Evolutionary conservation across 148 eudicot genomes (phyloP).

Genomic region (Amaranthus hypochondriacus): DNA sequence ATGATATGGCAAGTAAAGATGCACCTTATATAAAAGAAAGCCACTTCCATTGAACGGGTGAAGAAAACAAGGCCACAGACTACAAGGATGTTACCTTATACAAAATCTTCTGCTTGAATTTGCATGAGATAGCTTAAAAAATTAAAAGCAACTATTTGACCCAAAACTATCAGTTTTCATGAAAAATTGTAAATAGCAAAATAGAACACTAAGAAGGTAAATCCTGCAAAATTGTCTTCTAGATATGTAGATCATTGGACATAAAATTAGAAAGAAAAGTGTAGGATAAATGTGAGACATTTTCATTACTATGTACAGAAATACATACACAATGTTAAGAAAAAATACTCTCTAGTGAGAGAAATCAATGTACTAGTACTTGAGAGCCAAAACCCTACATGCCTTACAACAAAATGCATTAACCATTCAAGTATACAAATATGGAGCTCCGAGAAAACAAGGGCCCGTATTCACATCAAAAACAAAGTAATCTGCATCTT

Average conservation of each 20-base stretch:
- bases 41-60: no score
- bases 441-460: slow-evolving; percentile 17
- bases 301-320: slow-evolving; percentile 24
- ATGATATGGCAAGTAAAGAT: no score
- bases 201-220: neutral
- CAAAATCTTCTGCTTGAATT: neutral
- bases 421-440: slow-evolving; percentile 32
- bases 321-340: slow-evolving; percentile 15
- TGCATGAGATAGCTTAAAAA: neutral
- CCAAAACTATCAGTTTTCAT: neutral
- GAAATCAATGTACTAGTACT: slow-evolving; percentile 30
- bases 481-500: slow-evolving; percentile 10
- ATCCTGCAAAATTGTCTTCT: no score
- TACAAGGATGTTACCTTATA: no score
- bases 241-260: neutral
- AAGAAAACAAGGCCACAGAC: no score
- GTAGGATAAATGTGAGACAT: neutral
- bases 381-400: slow-evolving; percentile 28
- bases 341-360: slow-evolving; percentile 9
- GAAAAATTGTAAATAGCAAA: neutral
- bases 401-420: slow-evolving; percentile 37
- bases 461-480: slow-evolving; percentile 28
- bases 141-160: neutral
- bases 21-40: no score
- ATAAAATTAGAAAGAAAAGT: neutral